Percentiles rank a stretch among this genome's conserved stretches.
Evolutionary conservation across 352 stramenopile species (phyloP).

Genomic region (Blastocystis hominis): DNA sequence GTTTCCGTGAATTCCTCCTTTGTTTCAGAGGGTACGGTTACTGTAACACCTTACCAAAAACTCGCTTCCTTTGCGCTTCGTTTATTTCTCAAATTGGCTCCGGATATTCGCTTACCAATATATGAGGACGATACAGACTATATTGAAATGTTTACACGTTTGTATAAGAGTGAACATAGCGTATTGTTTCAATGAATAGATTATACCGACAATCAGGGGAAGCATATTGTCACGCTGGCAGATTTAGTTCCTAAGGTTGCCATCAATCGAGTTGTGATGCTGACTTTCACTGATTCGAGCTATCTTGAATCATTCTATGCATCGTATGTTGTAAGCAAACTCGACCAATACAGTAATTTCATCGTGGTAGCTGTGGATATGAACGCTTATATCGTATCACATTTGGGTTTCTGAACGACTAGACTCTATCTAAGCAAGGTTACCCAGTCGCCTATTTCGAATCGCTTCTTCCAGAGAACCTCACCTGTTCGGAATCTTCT

Average conservation of each 20-base stretch:
- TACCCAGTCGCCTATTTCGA: conserved; percentile 33
- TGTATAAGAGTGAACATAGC: background rate
- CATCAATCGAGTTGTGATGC: conserved; percentile 7
- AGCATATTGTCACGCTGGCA: background rate
- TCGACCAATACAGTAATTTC: conserved; percentile 14
- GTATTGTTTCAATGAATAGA: background rate
- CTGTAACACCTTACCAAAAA: background rate
- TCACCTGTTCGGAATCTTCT: background rate
- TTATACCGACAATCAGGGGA: background rate
- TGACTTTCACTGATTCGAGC: conserved; percentile 35
- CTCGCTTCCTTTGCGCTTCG: background rate
- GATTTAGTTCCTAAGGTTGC: background rate
- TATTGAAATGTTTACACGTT: background rate
- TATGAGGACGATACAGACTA: background rate
- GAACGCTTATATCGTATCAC: background rate
- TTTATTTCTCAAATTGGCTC: background rate
- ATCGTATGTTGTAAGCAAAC: background rate
- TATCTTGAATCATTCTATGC: conserved; percentile 42
- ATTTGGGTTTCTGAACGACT: background rate
- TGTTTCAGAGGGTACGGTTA: background rate
- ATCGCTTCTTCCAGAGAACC: background rate
- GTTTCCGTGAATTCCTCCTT: background rate
- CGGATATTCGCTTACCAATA: background rate
- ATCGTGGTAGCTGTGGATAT: conserved; percentile 23
- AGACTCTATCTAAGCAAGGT: background rate